Conservation (phyloP, 148 eudicot genomes). For the Simmondsia chinensis region DNA sequence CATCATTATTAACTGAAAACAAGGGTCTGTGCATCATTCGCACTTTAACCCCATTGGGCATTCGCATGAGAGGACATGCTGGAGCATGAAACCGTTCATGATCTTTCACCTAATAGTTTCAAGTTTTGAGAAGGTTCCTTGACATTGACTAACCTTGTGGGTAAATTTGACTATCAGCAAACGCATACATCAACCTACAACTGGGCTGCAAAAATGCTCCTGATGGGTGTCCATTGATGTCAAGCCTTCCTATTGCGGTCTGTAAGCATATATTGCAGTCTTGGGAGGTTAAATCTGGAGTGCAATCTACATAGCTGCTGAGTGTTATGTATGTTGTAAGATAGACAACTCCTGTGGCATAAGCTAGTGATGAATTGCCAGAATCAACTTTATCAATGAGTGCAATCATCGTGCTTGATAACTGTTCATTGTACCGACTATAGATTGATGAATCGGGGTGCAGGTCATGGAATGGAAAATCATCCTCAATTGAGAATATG, state of each 20-base stretch:
- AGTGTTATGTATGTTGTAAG: background rate
- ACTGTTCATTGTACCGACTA: background rate
- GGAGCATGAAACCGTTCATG: too few relatives aligned
- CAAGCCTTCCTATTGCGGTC: slow-evolving; percentile 11
- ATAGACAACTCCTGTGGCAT: background rate
- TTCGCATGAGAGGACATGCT: too few relatives aligned
- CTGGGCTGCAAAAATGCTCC: slow-evolving; percentile 13
- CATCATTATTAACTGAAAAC: too few relatives aligned
- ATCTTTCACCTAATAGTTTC: too few relatives aligned
- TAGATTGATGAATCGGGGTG: background rate
- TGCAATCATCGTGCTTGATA: background rate
- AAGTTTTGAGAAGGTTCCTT: background rate
- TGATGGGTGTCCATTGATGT: background rate
- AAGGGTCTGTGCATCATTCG: too few relatives aligned
- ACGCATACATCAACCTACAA: slow-evolving; percentile 7
- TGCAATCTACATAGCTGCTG: slow-evolving; percentile 10
- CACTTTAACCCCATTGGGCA: too few relatives aligned
- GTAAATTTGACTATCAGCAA: background rate
- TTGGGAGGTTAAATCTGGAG: slow-evolving; percentile 8
- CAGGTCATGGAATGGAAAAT: background rate
- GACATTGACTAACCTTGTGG: background rate
- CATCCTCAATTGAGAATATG: slow-evolving; percentile 2
- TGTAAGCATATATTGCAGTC: slow-evolving; percentile 16
- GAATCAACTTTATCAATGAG: slow-evolving; percentile 4
- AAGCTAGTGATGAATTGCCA: background rate